Evolutionary conservation across 768 basidiomycete species (phyloP).

Genomic region (Tylopilus plumbeoviolaceoides): DNA sequence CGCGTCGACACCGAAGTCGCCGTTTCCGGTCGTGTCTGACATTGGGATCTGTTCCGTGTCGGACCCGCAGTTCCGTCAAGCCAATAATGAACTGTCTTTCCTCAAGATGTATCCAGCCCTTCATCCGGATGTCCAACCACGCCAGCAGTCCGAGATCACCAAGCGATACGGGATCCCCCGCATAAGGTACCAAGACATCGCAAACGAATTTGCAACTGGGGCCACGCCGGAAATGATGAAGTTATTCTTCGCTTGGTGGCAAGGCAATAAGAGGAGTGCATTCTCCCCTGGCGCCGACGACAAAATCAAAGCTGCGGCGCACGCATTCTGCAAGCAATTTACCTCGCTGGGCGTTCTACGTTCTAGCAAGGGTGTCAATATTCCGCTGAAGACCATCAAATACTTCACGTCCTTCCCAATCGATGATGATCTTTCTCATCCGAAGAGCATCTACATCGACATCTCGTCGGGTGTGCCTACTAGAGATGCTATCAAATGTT

Average conservation of each 20-base stretch:
- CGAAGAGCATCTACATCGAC: too few species aligned
- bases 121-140: not conserved
- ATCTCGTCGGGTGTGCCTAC: too few species aligned
- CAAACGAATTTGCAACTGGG: slow-evolving; percentile 10
- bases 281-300: not conserved
- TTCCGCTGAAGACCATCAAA: too few species aligned
- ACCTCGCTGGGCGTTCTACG: too few species aligned
- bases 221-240: slow-evolving; percentile 7
- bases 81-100: slow-evolving; percentile 1
- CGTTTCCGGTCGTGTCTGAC: slow-evolving; percentile 14
- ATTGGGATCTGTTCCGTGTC: slow-evolving; percentile 1
- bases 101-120: slow-evolving; percentile 4
- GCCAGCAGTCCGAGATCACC: slow-evolving; percentile 6
- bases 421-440: too few species aligned
- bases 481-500: too few species aligned
- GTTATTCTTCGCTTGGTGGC: slow-evolving; percentile 13
- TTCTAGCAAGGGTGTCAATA: too few species aligned
- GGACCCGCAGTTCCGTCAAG: slow-evolving; percentile 3
- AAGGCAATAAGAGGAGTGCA: not conserved
- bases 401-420: too few species aligned
- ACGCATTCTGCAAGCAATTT: too few species aligned
- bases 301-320: too few species aligned
- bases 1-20: not conserved
- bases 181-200: slow-evolving; percentile 4
- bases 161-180: slow-evolving; percentile 2